Conservation (phyloP, 148 eudicot genomes). For the Rhododendron henanense region DNA sequence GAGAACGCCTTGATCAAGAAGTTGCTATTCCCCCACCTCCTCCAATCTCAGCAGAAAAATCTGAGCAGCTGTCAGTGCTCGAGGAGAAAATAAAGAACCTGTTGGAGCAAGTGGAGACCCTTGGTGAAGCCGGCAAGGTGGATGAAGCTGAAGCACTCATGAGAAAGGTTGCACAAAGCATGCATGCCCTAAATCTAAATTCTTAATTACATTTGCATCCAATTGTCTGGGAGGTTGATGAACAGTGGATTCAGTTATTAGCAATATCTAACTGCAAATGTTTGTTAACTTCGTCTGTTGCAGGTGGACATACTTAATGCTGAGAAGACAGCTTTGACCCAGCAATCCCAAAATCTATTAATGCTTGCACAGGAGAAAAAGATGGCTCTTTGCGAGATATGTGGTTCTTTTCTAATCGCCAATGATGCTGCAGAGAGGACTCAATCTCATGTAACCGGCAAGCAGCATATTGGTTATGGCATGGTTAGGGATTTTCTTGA, state of each 20-base stretch:
- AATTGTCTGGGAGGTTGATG: background rate
- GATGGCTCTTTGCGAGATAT: constrained; percentile 95
- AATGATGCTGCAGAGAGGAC: constrained; percentile 96
- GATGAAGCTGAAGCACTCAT: constrained; percentile 99
- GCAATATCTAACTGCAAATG: background rate
- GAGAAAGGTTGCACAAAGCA: constrained; percentile 63
- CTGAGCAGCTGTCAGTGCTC: constrained; percentile 84
- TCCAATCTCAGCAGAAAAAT: constrained; percentile 85
- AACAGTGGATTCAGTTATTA: background rate
- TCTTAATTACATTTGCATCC: background rate
- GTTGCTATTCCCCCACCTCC: constrained; percentile 80
- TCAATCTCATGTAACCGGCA: constrained; percentile 94
- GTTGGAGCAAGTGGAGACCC: constrained; percentile 86
- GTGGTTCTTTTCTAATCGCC: constrained; percentile 93
- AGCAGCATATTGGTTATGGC: constrained; percentile 98
- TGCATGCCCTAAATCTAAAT: background rate
- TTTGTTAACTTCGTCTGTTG: constrained; percentile 8
- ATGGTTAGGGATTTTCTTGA: constrained; percentile 78
- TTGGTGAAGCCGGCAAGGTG: constrained; percentile 96
- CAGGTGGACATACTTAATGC: constrained; percentile 86
- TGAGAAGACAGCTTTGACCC: constrained; percentile 74
- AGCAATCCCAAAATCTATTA: constrained; percentile 53
- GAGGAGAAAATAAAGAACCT: constrained; percentile 90
- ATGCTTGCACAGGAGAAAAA: constrained; percentile 94
- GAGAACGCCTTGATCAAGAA: constrained; percentile 93